Evolutionary conservation across 768 basidiomycete genomes (phyloP).

Genomic region (Podaxis sp.): DNA sequence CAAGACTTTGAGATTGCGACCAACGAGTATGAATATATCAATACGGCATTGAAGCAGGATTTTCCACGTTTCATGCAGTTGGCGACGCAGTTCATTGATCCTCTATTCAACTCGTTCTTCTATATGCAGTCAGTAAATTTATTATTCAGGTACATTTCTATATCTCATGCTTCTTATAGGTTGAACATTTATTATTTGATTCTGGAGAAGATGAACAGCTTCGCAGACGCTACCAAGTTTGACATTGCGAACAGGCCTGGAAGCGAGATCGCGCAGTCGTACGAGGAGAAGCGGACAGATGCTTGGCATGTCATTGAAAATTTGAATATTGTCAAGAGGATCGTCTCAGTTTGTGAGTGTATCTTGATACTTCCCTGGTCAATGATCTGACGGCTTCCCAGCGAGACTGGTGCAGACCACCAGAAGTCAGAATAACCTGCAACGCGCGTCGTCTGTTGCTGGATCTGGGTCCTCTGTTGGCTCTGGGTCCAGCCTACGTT

Average conservation of each 20-base stretch:
- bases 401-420: constrained; percentile 68
- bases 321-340: constrained; percentile 78
- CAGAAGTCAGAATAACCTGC: constrained; percentile 23
- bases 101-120: constrained; percentile 97
- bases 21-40: constrained; percentile 93
- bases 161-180: constrained; percentile 36
- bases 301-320: constrained; percentile 76
- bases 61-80: constrained; percentile 91
- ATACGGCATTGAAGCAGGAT: constrained; percentile 85
- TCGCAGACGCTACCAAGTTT: constrained; percentile 76
- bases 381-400: constrained; percentile 23
- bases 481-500: constrained; percentile 32
- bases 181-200: constrained; percentile 93
- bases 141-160: not conserved
- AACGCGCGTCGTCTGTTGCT: constrained; percentile 32
- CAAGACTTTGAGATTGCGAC: constrained; percentile 94
- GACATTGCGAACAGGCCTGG: constrained; percentile 63
- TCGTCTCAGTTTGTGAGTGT: constrained; percentile 79
- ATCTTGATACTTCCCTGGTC: not conserved
- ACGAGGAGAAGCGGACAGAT: constrained; percentile 82
- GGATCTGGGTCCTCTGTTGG: constrained; percentile 31
- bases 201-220: constrained; percentile 90
- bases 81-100: constrained; percentile 88
- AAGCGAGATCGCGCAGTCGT: constrained; percentile 71
- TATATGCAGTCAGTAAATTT: constrained; percentile 88